Evolutionary conservation across 148 eudicot species (phyloP), one percentile per base, ranked within the genome.

Genomic region (Chenopodium formosanum): DNA sequence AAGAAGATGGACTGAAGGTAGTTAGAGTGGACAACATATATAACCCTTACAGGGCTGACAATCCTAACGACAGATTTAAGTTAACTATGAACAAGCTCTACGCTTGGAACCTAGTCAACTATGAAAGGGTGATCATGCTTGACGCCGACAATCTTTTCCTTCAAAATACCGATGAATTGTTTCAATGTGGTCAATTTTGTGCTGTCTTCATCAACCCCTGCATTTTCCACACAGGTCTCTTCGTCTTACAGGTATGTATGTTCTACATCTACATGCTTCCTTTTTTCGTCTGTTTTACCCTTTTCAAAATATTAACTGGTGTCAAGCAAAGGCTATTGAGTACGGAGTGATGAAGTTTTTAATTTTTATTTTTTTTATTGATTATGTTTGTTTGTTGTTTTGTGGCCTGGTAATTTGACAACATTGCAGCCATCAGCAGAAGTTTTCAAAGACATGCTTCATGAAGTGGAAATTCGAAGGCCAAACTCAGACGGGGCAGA

Each of bases 171-270:
- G 99, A 97, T 9, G 99, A 97, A 83, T 76, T 94, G 78, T 97
- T 97, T 88, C 99, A 92, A 64, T 94, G 99, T 79, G 99, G 99
- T 29, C 89, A 91, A 62, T 97, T 97, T 29, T 97, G 99, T 86
- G 99, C 98, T 0, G 97, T 86, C 76, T 97, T 97, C 85, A 97
- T 97, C 88, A 97, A 97, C 77, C 99, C 99, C 19, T 97, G 98
- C 88, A 94, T 97, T 80, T 97, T 97, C 85, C 99, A 97, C 83
- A 97, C 99, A 12, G 98, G 99, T 34, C 95, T 94, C 81, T 97
- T 97, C 65, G 99, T 97, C 53, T 83, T 95, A 76, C 86, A 94
- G 98, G 98, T 92, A 20, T 14, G 62, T 60, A 50, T 13, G 13
- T 13, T 50, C 13, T 2, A 11, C 13, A 48, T 48, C 53, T 48